phyloP scores from a whole-genome alignment of 768 basidiomycete species.

The Lactifluus pinguis region DNA sequence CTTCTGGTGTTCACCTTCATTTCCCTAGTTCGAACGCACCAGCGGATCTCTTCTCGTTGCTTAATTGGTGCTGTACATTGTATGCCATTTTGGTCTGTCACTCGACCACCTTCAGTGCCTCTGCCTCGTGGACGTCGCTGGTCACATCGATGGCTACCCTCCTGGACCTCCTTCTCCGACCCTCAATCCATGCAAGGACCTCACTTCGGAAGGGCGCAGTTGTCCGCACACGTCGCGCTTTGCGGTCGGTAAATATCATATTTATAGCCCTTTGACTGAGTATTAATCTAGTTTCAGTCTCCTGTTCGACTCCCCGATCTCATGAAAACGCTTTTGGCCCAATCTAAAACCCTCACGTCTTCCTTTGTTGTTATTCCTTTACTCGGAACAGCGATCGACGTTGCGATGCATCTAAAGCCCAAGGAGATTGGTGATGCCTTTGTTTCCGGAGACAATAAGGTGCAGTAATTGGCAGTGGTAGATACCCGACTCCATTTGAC shows the following conservation, averaged over 20 bases:
- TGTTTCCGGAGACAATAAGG: slow-evolving; percentile 41
- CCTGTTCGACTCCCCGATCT: slow-evolving; percentile 39
- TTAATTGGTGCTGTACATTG: slow-evolving; percentile 61
- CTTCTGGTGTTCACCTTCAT: not conserved
- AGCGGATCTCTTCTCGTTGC: slow-evolving; percentile 55
- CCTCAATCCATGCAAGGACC: slow-evolving; percentile 42
- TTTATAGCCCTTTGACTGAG: not conserved
- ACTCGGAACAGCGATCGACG: slow-evolving; percentile 61
- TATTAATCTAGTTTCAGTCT: slow-evolving; percentile 20
- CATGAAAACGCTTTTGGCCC: slow-evolving; percentile 44
- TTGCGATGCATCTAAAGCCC: slow-evolving; percentile 63
- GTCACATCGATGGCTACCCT: slow-evolving; percentile 49
- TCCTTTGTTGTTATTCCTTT: slow-evolving; percentile 40
- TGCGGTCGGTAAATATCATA: slow-evolving; percentile 46
- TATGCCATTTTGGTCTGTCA: slow-evolving; percentile 43
- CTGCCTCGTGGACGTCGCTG: slow-evolving; percentile 44
- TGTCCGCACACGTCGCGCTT: slow-evolving; percentile 52
- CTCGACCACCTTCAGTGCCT: slow-evolving; percentile 37
- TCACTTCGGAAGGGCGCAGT: slow-evolving; percentile 54
- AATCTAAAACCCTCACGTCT: slow-evolving; percentile 40
- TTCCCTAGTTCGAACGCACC: slow-evolving; percentile 33
- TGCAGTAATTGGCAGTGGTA: slow-evolving; percentile 16
- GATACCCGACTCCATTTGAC: not conserved
- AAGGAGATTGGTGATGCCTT: slow-evolving; percentile 43
- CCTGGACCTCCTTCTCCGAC: slow-evolving; percentile 49